These are phyloP conservation scores for Tremella yokohamensis DNA, from an alignment of 768 basidiomycete species.

Conservation along the genomic window DNA sequence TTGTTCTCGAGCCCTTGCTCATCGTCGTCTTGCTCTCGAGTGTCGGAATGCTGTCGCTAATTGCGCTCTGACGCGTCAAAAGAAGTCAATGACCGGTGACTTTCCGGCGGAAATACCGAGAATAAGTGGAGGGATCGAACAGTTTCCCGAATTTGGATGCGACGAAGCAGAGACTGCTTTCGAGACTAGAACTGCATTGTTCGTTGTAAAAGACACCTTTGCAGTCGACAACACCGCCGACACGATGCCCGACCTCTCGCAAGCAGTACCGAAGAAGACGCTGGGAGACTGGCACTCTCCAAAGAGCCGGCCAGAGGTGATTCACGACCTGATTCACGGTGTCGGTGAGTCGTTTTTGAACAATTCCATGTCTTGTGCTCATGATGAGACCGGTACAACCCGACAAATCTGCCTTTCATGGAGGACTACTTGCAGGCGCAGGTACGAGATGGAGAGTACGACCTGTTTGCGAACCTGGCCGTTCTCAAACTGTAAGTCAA, in stretches of 20 bases:
- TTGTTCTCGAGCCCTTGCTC: conserved; percentile 4
- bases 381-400: conserved; percentile 85
- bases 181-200: too few relatives aligned
- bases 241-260: conserved; percentile 16
- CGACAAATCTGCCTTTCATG: conserved; percentile 83
- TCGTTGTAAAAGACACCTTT: not conserved
- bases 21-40: not conserved
- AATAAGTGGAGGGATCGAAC: not conserved
- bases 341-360: conserved; percentile 39
- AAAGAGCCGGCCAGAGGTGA: conserved; percentile 73
- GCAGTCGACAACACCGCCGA: not conserved
- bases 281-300: conserved; percentile 55
- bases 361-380: not conserved
- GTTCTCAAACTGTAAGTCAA: conserved; percentile 77
- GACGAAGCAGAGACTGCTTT: not conserved
- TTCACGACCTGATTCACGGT: conserved; percentile 66
- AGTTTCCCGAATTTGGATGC: conserved; percentile 5
- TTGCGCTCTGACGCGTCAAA: conserved; percentile 6
- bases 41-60: not conserved
- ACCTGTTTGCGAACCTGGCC: conserved; percentile 90
- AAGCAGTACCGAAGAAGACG: conserved; percentile 32
- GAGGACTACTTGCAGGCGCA: conserved; percentile 97
- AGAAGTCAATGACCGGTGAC: conserved; percentile 13
- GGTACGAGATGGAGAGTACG: conserved; percentile 84
- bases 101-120: not conserved